Conservation (phyloP, 2,329 filamentous ascomycete genomes). For the Zasmidium citrigriseum region DNA sequence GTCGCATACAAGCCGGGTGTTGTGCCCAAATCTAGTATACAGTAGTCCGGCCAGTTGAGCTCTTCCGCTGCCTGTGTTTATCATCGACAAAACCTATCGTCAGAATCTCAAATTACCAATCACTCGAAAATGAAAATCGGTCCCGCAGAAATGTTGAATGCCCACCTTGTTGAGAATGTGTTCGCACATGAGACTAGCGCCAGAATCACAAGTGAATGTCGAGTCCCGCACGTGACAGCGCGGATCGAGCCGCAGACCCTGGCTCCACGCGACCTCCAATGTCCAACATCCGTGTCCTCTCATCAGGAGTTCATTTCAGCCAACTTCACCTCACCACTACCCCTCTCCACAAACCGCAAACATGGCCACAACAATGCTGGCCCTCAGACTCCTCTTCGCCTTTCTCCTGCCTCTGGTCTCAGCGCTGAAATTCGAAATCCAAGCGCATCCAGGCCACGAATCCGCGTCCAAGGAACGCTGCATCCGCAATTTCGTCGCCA, state of each 20-base stretch:
- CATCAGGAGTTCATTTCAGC: not conserved
- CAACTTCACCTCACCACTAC: not conserved
- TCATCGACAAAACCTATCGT: too few relatives aligned
- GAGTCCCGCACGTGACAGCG: not conserved
- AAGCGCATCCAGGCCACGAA: slow-evolving; percentile 66
- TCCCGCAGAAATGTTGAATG: too few relatives aligned
- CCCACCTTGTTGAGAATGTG: too few relatives aligned
- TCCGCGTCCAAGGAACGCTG: slow-evolving; percentile 74
- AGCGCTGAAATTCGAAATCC: slow-evolving; percentile 92
- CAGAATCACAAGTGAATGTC: not conserved
- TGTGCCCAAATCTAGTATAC: too few relatives aligned
- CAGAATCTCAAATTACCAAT: too few relatives aligned
- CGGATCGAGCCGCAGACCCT: not conserved
- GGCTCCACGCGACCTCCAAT: not conserved
- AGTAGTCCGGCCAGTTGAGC: too few relatives aligned
- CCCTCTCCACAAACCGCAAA: not conserved
- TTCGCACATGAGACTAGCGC: too few relatives aligned
- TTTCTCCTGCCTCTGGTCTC: slow-evolving; percentile 45
- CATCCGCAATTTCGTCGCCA: slow-evolving; percentile 91
- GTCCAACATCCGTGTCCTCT: not conserved
- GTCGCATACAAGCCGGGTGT: too few relatives aligned
- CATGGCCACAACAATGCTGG: slow-evolving; percentile 23
- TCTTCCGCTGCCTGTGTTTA: too few relatives aligned
- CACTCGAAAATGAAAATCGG: too few relatives aligned
- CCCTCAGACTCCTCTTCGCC: slow-evolving; percentile 40